Evolutionary conservation across 108 stramenopile genomes (phyloP), one percentile per base, ranked within the genome.

Genomic region (Skeletonema potamos): DNA sequence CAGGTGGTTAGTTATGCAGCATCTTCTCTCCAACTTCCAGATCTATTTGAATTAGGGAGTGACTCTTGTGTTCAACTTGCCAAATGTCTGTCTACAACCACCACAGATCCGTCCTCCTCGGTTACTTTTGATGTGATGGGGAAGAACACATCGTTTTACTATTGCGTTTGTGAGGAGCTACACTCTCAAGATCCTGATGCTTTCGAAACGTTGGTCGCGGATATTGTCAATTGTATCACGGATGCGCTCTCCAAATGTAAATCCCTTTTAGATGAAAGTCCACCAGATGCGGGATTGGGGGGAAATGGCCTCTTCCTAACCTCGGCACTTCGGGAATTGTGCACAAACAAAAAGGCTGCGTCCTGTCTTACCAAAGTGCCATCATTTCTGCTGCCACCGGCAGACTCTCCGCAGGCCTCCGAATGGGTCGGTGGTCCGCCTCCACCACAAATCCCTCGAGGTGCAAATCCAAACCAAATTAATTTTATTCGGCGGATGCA

Each of bases 1-100:
- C 82, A 94, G 76, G 83, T 87, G 10, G 89, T 92, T 22, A 87
- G 79, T 66, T 94, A 94, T 71, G 85, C 90, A 4, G 87, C 89
- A 7, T 85, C 88, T 27, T 78, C 80, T 15, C 78, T 94, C 17
- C 86, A 92, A 83, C 83, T 73, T 36, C 93, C 93, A 1, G 89
- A 89, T 51, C 62, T 94, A 10, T 94, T 94, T 66, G 86, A 86
- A 66, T 79, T 79, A 13, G 89, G 77, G 6, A 57, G 65, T 17
- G 88, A 89, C 70, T 80, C 79, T 0, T 22, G 66, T 7, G 39
- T 68, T 30, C 88, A 92, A 70, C 74, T 92, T 1, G 74, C 86
- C 62, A 74, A 74, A 54, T 86, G 80, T 32, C 75, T 94, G 8
- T 15, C 77, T 15, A 58, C 62, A 20, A 72, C 81, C 8, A 37